Base-by-base conservation (phyloP, 352 stramenopile species). In the Phytopythium chamaehyphon region DNA sequence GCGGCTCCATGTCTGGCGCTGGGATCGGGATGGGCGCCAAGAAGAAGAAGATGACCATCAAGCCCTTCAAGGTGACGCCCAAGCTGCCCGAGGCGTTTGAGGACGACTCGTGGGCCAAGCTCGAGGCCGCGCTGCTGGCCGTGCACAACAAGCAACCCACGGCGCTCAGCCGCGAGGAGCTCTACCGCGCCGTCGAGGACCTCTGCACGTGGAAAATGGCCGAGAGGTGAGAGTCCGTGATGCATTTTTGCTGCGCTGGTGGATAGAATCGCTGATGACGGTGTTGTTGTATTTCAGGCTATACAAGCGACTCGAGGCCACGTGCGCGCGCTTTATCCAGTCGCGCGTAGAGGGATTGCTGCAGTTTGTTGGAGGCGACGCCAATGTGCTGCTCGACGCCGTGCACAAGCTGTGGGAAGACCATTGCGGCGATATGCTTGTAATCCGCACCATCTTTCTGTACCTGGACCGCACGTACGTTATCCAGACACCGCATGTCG, bases 181-280 rank as follows among this genome's bases (percentile, higher is more conserved):
- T 95, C 9, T 95, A 94, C 40, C 76, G 83, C 54, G 73, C 76
- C 0, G 84, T 93, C 9, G 85, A 93, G 59, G 90, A 97, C 55
- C 71, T 97, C 55, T 98, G 91, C 76, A 93, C 92, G 42, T 95
- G 95, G 79, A 98, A 97, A 62, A 95, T 96, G 75, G 85, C 86
- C 3, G 64, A 73, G 5, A 80, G 75, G 64, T 82, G 50, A 19
- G 46, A 9, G 12, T 40, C 21, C 5, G 42, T 18, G 8, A 35
- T 18, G 24, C 44, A 1, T 52, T 44, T 14, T 44, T n/a, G n/a
- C n/a, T 33, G 31, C 39, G 37, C 37, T 42, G 26, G 18, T 9
- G 39, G 5, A 5, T 9, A 33, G 5, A 9, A 33, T 33, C 28
- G 9, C 28, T 51, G 31, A 45, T 21, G 1, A 22, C 21, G 38